Evolutionary conservation across 192 early-diverging fungal genomes (phyloP), one percentile per base, ranked within the genome.

Genomic region (Coemansia sp.): DNA sequence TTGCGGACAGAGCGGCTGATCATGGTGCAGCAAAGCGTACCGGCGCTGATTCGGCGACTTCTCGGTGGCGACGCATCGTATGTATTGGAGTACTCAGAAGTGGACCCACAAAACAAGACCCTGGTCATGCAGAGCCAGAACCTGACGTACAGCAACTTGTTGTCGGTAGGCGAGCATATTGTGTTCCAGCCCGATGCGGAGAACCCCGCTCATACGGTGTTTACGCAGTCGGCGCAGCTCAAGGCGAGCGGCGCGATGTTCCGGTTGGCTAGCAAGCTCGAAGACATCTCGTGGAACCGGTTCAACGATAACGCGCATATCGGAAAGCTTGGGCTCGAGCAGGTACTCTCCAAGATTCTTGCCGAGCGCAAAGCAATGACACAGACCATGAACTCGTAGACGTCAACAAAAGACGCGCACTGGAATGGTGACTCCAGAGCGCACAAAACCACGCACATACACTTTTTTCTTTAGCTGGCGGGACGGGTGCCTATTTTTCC

Each of bases 1-100:
- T 82, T 99, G 43, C 84, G 83, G 49, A 95, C 94, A 8, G 93
- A 96, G 77, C 87, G 97, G n/a, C 85, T 99, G 27, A 85, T 99
- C 58, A 90, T 90, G 62, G 86, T 89, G 24, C 84, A 88, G 50
- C 97, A 99, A 68, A 87, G 87, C 72, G 89, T 89, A 12, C 97
- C 97, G 11, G 75, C 86, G 5, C 75, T 96, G 51, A 78, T 99
- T 24, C 59, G 64, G 51, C 75, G 85, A 82, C 65, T 91, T 22
- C 84, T 89, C 58, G 89, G 91, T 47, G 90, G 87, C 51, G 85
- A 89, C 32, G 72, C 82, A 0, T 87, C 89, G 32, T 98, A 93
- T 63, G 93, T 96, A 67, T 87, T 91, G 43, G 97, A 99, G 83
- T 90, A 92, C 61, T 91, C 89, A 11, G 86, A 90, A 27, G 85